phyloP scores from a whole-genome alignment of 345 rosid genomes.

The Alliaria petiolata region DNA sequence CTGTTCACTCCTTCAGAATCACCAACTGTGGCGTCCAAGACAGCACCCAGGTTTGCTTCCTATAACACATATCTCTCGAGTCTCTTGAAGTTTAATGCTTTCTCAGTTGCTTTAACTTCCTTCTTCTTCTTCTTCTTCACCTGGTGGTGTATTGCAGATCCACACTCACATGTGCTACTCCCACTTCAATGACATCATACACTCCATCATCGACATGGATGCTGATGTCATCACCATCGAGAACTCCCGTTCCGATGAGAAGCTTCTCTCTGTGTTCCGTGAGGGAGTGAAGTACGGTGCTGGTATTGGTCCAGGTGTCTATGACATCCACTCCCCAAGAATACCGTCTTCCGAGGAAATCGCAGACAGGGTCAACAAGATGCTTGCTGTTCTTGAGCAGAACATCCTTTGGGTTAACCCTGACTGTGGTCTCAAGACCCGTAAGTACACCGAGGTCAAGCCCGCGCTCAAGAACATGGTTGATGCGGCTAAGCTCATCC shows the following conservation, averaged over 20 bases:
- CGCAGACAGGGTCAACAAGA: slow-evolving; percentile 95
- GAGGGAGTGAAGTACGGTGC: slow-evolving; percentile 98
- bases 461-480: slow-evolving; percentile 93
- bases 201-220: slow-evolving; percentile 98
- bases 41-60: slow-evolving; percentile 77
- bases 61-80: neutral
- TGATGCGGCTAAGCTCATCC: slow-evolving; percentile 88
- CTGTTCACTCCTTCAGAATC: slow-evolving; percentile 99
- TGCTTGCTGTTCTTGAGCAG: slow-evolving; percentile 94
- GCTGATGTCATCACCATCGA: slow-evolving; percentile 98
- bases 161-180: slow-evolving; percentile 99
- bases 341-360: slow-evolving; percentile 93
- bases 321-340: slow-evolving; percentile 98
- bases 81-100: neutral
- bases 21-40: slow-evolving; percentile 87
- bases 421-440: slow-evolving; percentile 97
- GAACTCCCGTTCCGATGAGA: slow-evolving; percentile 99
- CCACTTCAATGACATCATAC: slow-evolving; percentile 96
- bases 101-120: neutral
- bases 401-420: slow-evolving; percentile 99
- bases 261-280: slow-evolving; percentile 94
- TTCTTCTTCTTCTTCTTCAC: neutral
- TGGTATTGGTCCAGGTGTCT: slow-evolving; percentile 97
- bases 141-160: slow-evolving; percentile 47
- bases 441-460: slow-evolving; percentile 84